Conservation (phyloP, 2,329 filamentous ascomycete species). For the Elsinoe arachidis region DNA sequence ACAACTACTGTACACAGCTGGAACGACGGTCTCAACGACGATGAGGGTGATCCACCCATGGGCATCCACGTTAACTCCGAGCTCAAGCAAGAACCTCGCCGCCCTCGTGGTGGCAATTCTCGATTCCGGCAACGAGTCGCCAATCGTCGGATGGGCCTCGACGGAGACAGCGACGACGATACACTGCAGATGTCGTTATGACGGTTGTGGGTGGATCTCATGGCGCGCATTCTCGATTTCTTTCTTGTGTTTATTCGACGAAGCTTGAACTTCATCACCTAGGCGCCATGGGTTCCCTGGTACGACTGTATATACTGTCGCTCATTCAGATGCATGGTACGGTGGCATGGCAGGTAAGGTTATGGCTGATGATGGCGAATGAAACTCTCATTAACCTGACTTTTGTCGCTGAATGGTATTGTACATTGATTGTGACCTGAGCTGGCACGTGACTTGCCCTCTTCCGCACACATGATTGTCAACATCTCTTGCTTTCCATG, state of each 20-base stretch:
- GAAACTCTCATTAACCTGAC: slow-evolving; percentile 8
- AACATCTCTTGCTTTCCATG: too few species aligned
- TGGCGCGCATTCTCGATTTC: slow-evolving; percentile 2
- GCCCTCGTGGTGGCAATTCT: slow-evolving; percentile 7
- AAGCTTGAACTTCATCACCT: slow-evolving; percentile 3
- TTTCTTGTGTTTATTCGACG: slow-evolving; percentile 4
- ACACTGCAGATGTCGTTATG: slow-evolving; percentile 11
- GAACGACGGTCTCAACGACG: slow-evolving; percentile 52
- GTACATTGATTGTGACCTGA: neutral
- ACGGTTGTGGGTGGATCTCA: slow-evolving; percentile 9
- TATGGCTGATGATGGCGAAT: slow-evolving; percentile 1
- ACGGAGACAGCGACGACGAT: slow-evolving; percentile 22
- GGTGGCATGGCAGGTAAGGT: neutral
- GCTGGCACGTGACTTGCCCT: neutral
- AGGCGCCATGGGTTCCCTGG: slow-evolving; percentile 6
- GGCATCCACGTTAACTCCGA: slow-evolving; percentile 54
- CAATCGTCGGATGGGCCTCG: slow-evolving; percentile 22
- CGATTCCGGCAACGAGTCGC: slow-evolving; percentile 17
- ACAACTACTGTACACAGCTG: slow-evolving; percentile 73
- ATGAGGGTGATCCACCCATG: slow-evolving; percentile 52
- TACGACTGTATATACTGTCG: neutral
- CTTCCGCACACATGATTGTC: neutral
- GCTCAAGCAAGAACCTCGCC: slow-evolving; percentile 40
- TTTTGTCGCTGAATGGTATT: neutral
- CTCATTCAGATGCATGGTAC: neutral